phyloP scores from a whole-genome alignment of 1,284 basidiomycete genomes.

The Thelephora terrestris region DNA sequence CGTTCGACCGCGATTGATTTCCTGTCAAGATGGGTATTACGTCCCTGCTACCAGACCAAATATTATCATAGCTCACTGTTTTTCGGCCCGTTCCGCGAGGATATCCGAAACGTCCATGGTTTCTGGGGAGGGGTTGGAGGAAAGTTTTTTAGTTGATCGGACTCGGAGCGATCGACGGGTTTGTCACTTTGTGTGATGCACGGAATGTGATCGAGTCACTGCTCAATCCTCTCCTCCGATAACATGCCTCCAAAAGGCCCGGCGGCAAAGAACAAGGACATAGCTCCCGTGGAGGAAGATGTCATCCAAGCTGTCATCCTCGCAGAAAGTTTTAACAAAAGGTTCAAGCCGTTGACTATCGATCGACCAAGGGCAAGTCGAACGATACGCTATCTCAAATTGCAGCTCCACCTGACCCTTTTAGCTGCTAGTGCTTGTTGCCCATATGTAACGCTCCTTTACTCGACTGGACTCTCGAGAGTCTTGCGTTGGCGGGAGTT shows the following conservation, averaged over 20 bases:
- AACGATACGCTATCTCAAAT: background rate
- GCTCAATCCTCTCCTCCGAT: background rate
- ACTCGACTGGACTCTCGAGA: constrained; percentile 94
- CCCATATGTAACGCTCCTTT: constrained; percentile 92
- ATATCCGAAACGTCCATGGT: constrained; percentile 75
- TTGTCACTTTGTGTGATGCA: too few species aligned
- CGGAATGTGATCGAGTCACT: background rate
- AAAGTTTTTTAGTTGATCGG: too few species aligned
- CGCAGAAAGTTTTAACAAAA: constrained; percentile 91
- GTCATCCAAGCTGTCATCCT: constrained; percentile 87
- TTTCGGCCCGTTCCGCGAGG: constrained; percentile 56
- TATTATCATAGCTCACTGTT: constrained; percentile 35
- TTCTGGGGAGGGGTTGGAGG: background rate
- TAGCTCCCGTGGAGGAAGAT: constrained; percentile 62
- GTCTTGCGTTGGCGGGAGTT: constrained; percentile 84
- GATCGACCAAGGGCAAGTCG: constrained; percentile 68
- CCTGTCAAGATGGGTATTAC: constrained; percentile 26
- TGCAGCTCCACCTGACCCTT: constrained; percentile 4
- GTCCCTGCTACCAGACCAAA: background rate
- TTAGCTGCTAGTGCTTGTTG: constrained; percentile 64
- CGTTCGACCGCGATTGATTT: constrained; percentile 66
- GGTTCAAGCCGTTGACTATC: constrained; percentile 81
- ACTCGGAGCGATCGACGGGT: too few species aligned
- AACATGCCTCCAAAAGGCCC: constrained; percentile 57
- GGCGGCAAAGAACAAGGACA: constrained; percentile 44